Percentiles rank a stretch among this genome's conserved stretches.
These are phyloP conservation scores for Gaeumannomyces sp. DNA, from an alignment of 2,329 filamentous ascomycete species.

Conservation along the genomic window DNA sequence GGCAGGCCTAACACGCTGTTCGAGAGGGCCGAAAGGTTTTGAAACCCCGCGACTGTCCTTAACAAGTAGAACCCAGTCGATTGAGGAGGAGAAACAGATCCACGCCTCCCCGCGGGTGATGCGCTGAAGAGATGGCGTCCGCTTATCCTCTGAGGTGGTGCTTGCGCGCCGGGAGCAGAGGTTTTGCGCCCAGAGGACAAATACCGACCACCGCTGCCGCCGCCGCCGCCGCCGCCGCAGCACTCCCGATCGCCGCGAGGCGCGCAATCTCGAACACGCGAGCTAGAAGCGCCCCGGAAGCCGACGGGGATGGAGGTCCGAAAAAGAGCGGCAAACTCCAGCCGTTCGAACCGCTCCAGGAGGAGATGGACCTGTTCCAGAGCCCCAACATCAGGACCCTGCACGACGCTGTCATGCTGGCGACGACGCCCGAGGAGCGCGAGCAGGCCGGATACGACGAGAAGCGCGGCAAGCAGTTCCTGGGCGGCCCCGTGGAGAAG, in stretches of 20 bases:
- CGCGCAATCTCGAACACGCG: background rate
- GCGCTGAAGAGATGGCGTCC: slow-evolving; percentile 5
- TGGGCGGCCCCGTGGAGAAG: slow-evolving; percentile 5
- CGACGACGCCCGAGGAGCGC: slow-evolving; percentile 6
- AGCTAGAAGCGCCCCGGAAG: background rate
- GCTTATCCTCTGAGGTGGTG: slow-evolving; percentile 6
- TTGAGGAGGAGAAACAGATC: background rate
- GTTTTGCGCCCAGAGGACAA: background rate
- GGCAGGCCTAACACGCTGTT: background rate
- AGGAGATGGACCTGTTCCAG: background rate
- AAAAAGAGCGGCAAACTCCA: background rate
- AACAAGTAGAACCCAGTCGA: background rate
- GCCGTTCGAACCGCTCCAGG: background rate
- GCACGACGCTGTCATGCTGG: slow-evolving; percentile 6
- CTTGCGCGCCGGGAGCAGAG: slow-evolving; percentile 8
- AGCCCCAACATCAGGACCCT: background rate
- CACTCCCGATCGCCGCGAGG: background rate
- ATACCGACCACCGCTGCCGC: background rate
- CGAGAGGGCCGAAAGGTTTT: background rate
- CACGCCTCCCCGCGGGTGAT: background rate
- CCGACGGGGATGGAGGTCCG: slow-evolving; percentile 15
- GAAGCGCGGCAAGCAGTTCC: background rate
- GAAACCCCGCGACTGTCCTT: background rate
- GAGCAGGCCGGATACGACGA: slow-evolving; percentile 9
- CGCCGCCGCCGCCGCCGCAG: background rate